Evolutionary conservation across 208 protist species (phyloP).

Genomic region (Leishmania major): DNA sequence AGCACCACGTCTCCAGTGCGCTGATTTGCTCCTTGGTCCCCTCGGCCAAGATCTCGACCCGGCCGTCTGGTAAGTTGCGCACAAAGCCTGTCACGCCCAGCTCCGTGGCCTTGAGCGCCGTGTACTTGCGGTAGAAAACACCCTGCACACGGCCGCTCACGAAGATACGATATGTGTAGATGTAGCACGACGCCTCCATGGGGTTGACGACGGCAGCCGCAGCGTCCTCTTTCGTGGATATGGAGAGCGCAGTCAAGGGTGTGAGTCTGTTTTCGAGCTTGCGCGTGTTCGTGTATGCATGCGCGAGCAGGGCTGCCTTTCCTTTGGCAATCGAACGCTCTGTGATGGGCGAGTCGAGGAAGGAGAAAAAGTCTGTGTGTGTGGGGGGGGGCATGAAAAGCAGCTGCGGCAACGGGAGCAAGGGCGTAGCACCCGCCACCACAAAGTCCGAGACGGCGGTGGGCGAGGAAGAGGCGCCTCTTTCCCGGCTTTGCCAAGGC

Average conservation of each 20-base stretch:
- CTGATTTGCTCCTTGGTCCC: slow-evolving; percentile 47
- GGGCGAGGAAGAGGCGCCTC: background rate
- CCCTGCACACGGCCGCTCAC: slow-evolving; percentile 88
- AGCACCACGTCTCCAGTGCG: slow-evolving; percentile 72
- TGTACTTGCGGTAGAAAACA: slow-evolving; percentile 91
- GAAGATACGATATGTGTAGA: slow-evolving; percentile 51
- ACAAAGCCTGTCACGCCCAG: slow-evolving; percentile 81
- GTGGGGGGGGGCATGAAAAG: background rate
- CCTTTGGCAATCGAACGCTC: background rate
- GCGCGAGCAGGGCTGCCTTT: background rate
- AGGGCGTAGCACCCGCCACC: background rate
- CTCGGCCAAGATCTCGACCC: slow-evolving; percentile 80
- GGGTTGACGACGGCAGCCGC: background rate
- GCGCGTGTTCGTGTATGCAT: background rate
- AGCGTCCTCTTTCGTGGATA: background rate
- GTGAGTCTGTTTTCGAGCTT: background rate
- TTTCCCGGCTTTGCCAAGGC: background rate
- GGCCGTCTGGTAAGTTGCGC: slow-evolving; percentile 72
- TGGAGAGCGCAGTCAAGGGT: background rate
- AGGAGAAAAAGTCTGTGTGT: too few species aligned
- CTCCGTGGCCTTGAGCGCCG: slow-evolving; percentile 40
- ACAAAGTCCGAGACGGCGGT: background rate
- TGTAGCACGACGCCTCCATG: background rate
- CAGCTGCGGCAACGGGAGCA: background rate
- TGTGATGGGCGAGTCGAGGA: background rate